phyloP scores from a whole-genome alignment of 495 filamentous ascomycete species.

The Terfezia claveryi region DNA sequence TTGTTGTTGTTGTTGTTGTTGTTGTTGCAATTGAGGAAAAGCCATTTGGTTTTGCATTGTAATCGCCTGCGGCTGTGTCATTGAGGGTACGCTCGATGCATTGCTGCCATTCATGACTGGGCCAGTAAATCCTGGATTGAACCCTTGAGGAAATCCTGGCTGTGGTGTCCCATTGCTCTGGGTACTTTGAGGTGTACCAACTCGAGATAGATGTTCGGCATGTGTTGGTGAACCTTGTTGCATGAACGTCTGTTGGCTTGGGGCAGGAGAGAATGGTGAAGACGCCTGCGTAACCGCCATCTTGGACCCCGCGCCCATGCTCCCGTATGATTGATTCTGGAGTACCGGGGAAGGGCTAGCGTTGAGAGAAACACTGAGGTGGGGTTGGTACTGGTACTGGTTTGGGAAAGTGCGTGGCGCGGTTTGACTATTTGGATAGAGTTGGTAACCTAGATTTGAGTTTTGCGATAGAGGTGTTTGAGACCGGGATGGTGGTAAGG shows the following conservation, averaged over 20 bases:
- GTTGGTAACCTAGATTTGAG: slow-evolving; percentile 16
- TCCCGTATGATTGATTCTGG: slow-evolving; percentile 49
- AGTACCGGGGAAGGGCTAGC: slow-evolving; percentile 73
- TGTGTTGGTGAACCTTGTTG: slow-evolving; percentile 58
- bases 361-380: slow-evolving; percentile 57
- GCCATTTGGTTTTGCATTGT: slow-evolving; percentile 24
- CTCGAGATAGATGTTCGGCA: slow-evolving; percentile 50
- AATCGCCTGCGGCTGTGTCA: slow-evolving; percentile 21
- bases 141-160: slow-evolving; percentile 34
- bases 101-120: slow-evolving; percentile 23
- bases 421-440: slow-evolving; percentile 24
- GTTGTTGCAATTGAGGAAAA: slow-evolving; percentile 24
- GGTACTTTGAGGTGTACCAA: slow-evolving; percentile 50
- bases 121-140: slow-evolving; percentile 26
- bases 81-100: slow-evolving; percentile 16
- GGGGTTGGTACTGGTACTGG: slow-evolving; percentile 56
- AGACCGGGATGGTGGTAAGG: slow-evolving; percentile 62
- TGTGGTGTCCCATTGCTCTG: slow-evolving; percentile 24
- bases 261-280: slow-evolving; percentile 67
- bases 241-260: slow-evolving; percentile 39
- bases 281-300: slow-evolving; percentile 77
- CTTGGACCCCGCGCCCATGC: slow-evolving; percentile 43
- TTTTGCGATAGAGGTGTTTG: slow-evolving; percentile 45
- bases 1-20: slow-evolving; percentile 28
- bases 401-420: slow-evolving; percentile 28